Evolutionary conservation across 2,329 filamentous ascomycete genomes (phyloP), one percentile per base, ranked within the genome.

Genomic region (Aspergillus sp.): DNA sequence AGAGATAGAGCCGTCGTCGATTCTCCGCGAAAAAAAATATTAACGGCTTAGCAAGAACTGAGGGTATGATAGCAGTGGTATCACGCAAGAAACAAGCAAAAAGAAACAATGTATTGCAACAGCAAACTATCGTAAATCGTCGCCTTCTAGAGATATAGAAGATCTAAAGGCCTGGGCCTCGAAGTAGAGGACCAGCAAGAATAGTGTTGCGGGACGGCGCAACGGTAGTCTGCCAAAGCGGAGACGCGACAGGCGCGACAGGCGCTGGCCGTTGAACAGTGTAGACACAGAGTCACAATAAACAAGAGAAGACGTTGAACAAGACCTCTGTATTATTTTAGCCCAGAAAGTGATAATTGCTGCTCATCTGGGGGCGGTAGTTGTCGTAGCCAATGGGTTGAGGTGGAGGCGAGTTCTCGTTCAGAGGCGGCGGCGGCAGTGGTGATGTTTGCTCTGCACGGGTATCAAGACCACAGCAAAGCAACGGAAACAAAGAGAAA

Each of bases 231-330:
- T 30, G 25, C 37, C 43, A 49, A 46, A 43, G 49, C 48, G 41
- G 49, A 47, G 47, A 51, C 48, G 52, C 52, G 50, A 52, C 49
- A 45, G 45, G 47, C 50, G 52, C 53, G 50, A 48, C 43, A 53
- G 41, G 46, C 47, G 45, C 42, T 43, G 13, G 35, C 42, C 47
- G 46, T 43, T 46, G 15, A 46, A 42, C n/a, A 43, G 41, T 38
- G 37, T 44, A 50, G 37, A 22, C 25, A 5, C 25, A 30, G 10
- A 50, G 37, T 6, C 25, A 12, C 25, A 30, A 5, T 30, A 30
- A 30, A 30, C 25, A 30, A 30, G 10, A 30, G 10, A 5, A 12
- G 25, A 12, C 12, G 25, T 30, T 7, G 25, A 35, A 35, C n/a
- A 35, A 35, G 33, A 35, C 13, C 13, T 35, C n/a, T 17, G 13